Conservation (phyloP, 495 filamentous ascomycete species). For the Xylaria palmicola region DNA sequence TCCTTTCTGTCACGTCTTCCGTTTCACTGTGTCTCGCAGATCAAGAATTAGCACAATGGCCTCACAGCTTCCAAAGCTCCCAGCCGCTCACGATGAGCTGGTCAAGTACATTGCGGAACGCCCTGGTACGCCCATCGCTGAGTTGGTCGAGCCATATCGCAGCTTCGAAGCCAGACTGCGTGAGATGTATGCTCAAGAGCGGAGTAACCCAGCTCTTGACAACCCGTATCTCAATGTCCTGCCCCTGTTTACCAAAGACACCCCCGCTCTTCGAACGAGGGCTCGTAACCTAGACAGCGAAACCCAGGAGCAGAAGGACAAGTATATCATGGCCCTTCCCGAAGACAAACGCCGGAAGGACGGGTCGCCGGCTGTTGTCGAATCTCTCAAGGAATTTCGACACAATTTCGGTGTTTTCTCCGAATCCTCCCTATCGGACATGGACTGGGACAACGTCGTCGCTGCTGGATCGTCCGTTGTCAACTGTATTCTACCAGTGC, state of each 20-base stretch:
- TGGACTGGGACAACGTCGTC: slow-evolving; percentile 77
- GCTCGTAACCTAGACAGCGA: slow-evolving; percentile 63
- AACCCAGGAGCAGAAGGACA: slow-evolving; percentile 55
- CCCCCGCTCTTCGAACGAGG: slow-evolving; percentile 55
- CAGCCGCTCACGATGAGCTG: slow-evolving; percentile 42
- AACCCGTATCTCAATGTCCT: slow-evolving; percentile 65
- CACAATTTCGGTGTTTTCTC: slow-evolving; percentile 77
- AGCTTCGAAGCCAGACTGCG: slow-evolving; percentile 66
- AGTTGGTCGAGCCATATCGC: slow-evolving; percentile 67
- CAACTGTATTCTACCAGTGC: slow-evolving; percentile 71
- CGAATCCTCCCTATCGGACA: slow-evolving; percentile 58
- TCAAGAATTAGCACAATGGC: slow-evolving; percentile 35
- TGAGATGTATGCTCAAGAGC: slow-evolving; percentile 69
- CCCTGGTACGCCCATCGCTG: slow-evolving; percentile 50
- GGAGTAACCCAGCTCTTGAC: slow-evolving; percentile 54
- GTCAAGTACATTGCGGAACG: slow-evolving; percentile 49
- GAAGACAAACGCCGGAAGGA: slow-evolving; percentile 55
- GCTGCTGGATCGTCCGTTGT: slow-evolving; percentile 75
- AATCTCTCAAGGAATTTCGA: slow-evolving; percentile 64
- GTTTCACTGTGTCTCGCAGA: not conserved
- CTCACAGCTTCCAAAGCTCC: slow-evolving; percentile 42
- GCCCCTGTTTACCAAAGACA: slow-evolving; percentile 63
- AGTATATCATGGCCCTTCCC: slow-evolving; percentile 69
- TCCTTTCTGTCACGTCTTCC: not conserved
- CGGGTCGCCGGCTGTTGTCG: slow-evolving; percentile 64